These are phyloP conservation scores for Brettanomyces custersianus DNA, from an alignment of 805 yeast species.

Conservation along the genomic window DNA sequence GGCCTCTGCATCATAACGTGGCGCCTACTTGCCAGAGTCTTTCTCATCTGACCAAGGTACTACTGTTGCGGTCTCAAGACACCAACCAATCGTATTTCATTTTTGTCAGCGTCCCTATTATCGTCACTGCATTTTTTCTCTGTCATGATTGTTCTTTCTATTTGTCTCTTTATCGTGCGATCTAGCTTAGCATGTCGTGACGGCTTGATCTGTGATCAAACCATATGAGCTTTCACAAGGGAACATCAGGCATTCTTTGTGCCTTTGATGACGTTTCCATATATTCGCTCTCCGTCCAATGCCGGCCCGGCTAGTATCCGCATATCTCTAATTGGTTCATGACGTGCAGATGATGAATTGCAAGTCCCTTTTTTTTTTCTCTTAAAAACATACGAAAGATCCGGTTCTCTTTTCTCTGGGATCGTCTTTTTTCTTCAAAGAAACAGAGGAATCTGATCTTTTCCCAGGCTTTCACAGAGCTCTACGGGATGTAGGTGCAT, in stretches of 20 bases:
- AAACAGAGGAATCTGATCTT: not conserved
- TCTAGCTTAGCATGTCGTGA: no score
- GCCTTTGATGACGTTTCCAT: slow-evolving; percentile 3
- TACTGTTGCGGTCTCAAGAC: not conserved
- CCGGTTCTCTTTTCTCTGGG: slow-evolving; percentile 1
- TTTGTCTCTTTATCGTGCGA: not conserved
- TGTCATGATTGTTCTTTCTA: no score
- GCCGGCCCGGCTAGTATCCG: slow-evolving; percentile 2
- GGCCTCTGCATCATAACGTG: slow-evolving; percentile 2
- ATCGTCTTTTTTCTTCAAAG: not conserved
- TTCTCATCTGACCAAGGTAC: not conserved
- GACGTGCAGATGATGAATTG: no score
- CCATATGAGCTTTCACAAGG: slow-evolving; percentile 2
- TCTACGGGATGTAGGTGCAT: not conserved
- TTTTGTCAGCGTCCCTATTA: not conserved
- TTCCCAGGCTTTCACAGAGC: slow-evolving; percentile 2
- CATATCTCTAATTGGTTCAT: no score
- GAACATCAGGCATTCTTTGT: not conserved
- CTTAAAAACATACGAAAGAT: slow-evolving; percentile 1
- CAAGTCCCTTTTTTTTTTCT: not conserved
- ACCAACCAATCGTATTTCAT: not conserved
- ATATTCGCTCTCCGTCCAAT: slow-evolving; percentile 2
- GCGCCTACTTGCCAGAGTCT: not conserved
- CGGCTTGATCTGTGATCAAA: not conserved
- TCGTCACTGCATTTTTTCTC: not conserved